phyloP scores from a whole-genome alignment of 129 eudicot genomes.

The Kitagawia praeruptora region DNA sequence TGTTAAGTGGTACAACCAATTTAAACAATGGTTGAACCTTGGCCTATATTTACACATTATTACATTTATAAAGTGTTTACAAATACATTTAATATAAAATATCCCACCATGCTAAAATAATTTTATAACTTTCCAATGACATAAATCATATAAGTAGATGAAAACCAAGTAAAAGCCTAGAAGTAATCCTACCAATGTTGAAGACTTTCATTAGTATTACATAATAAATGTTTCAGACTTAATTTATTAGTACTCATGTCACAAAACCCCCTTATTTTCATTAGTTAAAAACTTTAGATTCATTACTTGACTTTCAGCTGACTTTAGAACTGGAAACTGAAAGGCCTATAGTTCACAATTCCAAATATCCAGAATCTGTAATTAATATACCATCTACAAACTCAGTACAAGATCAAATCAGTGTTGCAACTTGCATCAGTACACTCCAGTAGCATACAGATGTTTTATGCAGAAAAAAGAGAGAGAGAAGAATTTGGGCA shows the following conservation, averaged over 20 bases:
- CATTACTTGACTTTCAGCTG: background rate
- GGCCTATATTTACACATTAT: no score
- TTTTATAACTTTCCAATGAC: background rate
- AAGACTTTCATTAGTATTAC: background rate
- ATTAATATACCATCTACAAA: background rate
- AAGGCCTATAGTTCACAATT: background rate
- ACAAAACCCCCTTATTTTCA: background rate
- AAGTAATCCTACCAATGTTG: background rate
- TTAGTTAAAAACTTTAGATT: no score
- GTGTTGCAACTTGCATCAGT: background rate
- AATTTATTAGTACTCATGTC: background rate
- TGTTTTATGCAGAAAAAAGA: no score
- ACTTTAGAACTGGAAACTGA: background rate
- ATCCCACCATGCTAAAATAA: background rate
- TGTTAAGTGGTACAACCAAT: background rate
- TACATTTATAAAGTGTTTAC: background rate
- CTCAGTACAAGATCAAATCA: background rate
- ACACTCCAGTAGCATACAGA: background rate
- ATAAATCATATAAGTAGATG: no score
- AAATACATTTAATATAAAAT: no score
- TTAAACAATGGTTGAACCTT: background rate
- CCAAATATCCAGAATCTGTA: background rate
- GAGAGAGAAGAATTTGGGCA: no score
- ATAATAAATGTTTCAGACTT: no score
- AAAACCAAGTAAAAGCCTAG: no score